Base-by-base conservation (phyloP, 805 yeast genomes). In the Priceomyces melissophilus region DNA sequence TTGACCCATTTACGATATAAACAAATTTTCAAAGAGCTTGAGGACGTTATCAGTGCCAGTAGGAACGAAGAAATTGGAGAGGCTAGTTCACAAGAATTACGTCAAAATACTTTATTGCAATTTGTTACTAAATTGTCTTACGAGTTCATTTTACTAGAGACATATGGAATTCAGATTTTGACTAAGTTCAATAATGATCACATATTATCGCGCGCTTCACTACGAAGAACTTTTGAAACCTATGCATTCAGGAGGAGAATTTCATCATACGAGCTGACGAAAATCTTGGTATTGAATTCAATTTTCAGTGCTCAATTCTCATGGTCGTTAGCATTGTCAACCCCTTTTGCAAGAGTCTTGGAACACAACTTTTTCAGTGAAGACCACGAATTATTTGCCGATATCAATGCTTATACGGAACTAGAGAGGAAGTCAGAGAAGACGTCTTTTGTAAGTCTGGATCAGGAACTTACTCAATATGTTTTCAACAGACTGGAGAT, bases 91-190 rank as follows among this genome's bases (percentile, higher is more conserved):
- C 41, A 47, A 11, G 33, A 48, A 13, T 20, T 32, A 5, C 42
- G 50, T 16, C 46, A 47, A 5, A 42, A 49, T 29, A 45, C 54
- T 15, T 44, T 69, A 5, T 30, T 69, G n/a, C 67, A 61, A 42
- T 38, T 57, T 2, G 48, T 68, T 9, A 54, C 63, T 3, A 67
- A 65, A 42, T 61, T 63, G 3, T 57, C 70, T 0, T 61, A 61
- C 43, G 75, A 70, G 41, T 70, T 52, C 40, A 56, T 65, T 36
- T 48, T 69, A 15, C 54, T 70, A 40, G 75, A 70, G 35, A 63
- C 57, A 37, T 70, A 69, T 44, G 58, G 53, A 36, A 55, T 69
- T 20, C 70, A 69, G 29, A 61, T 68, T 10, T 47, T 67, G 29
- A 44, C 59, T 11, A 68, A 68, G 43, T 48, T 67, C 29, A 54